Conservation (phyloP, 495 filamentous ascomycete species). For the Lasiosphaeriaceae sp. region DNA sequence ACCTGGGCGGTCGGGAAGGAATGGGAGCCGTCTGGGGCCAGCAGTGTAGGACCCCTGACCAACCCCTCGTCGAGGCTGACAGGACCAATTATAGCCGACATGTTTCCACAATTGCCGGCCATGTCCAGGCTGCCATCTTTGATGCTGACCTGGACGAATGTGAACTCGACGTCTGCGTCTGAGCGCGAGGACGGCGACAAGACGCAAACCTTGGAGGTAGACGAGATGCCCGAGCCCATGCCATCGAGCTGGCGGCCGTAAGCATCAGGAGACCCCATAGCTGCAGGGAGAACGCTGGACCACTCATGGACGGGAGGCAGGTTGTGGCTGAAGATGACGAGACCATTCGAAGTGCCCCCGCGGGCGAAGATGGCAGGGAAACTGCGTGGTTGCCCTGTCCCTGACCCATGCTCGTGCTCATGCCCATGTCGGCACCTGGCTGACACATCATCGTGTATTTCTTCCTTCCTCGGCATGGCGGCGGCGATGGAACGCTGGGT, state of each 20-base stretch:
- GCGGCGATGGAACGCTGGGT: background rate
- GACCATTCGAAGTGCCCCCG: slow-evolving; percentile 66
- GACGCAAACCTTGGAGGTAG: slow-evolving; percentile 68
- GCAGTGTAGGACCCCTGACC: slow-evolving; percentile 19
- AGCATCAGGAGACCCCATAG: slow-evolving; percentile 66
- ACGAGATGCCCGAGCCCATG: slow-evolving; percentile 66
- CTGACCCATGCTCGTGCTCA: background rate
- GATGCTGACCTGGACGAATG: slow-evolving; percentile 66
- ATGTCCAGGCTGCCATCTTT: slow-evolving; percentile 56
- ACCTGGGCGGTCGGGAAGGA: slow-evolving; percentile 25
- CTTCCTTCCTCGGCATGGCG: background rate
- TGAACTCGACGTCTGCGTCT: slow-evolving; percentile 67
- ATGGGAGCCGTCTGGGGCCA: slow-evolving; percentile 20
- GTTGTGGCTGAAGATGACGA: slow-evolving; percentile 57
- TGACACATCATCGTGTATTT: no score
- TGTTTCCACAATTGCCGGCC: slow-evolving; percentile 72
- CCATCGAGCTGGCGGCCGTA: slow-evolving; percentile 69
- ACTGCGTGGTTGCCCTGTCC: slow-evolving; percentile 5
- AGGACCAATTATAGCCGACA: slow-evolving; percentile 64
- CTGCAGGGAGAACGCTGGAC: slow-evolving; percentile 54
- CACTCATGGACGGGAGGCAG: slow-evolving; percentile 47
- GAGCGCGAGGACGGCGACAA: slow-evolving; percentile 43
- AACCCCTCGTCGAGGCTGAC: slow-evolving; percentile 57
- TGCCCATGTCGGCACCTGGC: background rate
- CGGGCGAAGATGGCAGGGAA: slow-evolving; percentile 67